phyloP scores from a whole-genome alignment of 495 filamentous ascomycete species.

The Poronia punctata region DNA sequence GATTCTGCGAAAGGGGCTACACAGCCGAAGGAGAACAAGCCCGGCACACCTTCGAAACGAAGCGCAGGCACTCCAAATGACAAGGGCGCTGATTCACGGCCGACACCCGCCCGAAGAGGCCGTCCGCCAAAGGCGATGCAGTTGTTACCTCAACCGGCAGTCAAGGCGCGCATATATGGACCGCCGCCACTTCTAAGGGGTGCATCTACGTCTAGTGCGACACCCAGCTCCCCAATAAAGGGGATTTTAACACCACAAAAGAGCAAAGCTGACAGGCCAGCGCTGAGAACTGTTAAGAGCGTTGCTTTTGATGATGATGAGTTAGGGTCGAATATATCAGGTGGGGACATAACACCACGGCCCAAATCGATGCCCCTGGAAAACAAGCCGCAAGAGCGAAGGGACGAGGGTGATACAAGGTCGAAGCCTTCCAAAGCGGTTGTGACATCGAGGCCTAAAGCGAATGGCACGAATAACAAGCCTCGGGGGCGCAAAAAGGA shows the following conservation, averaged over 20 bases:
- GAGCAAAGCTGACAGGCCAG: constrained; percentile 17
- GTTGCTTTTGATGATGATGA: constrained; percentile 31
- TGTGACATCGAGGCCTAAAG: not conserved
- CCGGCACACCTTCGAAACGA: constrained; percentile 10
- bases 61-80: constrained; percentile 7
- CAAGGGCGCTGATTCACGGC: constrained; percentile 12
- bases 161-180: constrained; percentile 5
- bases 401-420: not conserved
- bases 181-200: constrained; percentile 1
- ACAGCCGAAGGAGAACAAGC: constrained; percentile 6
- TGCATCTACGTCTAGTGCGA: not conserved
- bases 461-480: too few relatives aligned
- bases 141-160: constrained; percentile 2
- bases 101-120: constrained; percentile 16
- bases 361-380: not conserved
- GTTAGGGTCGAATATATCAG: not conserved
- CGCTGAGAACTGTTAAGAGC: too few relatives aligned
- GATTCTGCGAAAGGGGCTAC: not conserved
- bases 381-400: not conserved
- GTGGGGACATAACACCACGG: not conserved
- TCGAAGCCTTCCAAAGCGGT: too few relatives aligned
- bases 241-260: constrained; percentile 37
- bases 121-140: constrained; percentile 17
- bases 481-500: too few relatives aligned
- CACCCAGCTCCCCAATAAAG: constrained; percentile 19